A percentile compares a stretch with the other conserved stretches of the same genome.
Evolutionary conservation across 1,284 basidiomycete species (phyloP).

Genomic region (Phlebopus sp.): DNA sequence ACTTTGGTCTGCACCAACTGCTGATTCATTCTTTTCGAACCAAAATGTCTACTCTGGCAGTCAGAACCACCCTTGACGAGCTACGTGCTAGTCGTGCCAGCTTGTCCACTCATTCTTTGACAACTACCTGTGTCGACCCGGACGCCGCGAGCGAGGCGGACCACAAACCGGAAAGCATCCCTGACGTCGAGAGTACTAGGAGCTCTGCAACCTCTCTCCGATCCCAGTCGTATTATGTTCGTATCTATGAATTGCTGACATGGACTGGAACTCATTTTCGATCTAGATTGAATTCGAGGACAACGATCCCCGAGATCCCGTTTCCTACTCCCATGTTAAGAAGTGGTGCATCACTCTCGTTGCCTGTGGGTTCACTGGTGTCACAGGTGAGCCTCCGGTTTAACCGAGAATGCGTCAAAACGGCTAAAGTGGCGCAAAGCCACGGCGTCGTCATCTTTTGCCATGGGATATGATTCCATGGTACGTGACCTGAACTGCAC

Average conservation of each 20-base stretch:
- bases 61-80: slow-evolving; percentile 7
- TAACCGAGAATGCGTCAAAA: not conserved
- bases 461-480: slow-evolving; percentile 40
- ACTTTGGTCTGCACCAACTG: slow-evolving; percentile 8
- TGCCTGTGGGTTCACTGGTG: slow-evolving; percentile 25
- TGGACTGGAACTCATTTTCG: not conserved
- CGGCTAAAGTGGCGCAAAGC: slow-evolving; percentile 29
- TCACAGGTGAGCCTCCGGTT: slow-evolving; percentile 18
- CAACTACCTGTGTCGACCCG: slow-evolving; percentile 7
- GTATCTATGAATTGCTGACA: slow-evolving; percentile 1
- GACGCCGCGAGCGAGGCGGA: slow-evolving; percentile 1
- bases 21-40: slow-evolving; percentile 15
- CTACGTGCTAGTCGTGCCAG: slow-evolving; percentile 11
- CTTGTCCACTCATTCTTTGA: slow-evolving; percentile 13
- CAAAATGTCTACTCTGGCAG: slow-evolving; percentile 16
- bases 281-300: slow-evolving; percentile 21
- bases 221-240: slow-evolving; percentile 14
- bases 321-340: slow-evolving; percentile 17
- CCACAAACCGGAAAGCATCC: slow-evolving; percentile 1
- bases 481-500: slow-evolving; percentile 38
- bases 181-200: slow-evolving; percentile 12
- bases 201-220: slow-evolving; percentile 8
- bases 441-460: slow-evolving; percentile 40
- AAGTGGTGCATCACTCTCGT: slow-evolving; percentile 29
- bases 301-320: slow-evolving; percentile 23